These are phyloP conservation scores for Russula virescens DNA, from an alignment of 768 basidiomycete genomes.

Conservation along the genomic window DNA sequence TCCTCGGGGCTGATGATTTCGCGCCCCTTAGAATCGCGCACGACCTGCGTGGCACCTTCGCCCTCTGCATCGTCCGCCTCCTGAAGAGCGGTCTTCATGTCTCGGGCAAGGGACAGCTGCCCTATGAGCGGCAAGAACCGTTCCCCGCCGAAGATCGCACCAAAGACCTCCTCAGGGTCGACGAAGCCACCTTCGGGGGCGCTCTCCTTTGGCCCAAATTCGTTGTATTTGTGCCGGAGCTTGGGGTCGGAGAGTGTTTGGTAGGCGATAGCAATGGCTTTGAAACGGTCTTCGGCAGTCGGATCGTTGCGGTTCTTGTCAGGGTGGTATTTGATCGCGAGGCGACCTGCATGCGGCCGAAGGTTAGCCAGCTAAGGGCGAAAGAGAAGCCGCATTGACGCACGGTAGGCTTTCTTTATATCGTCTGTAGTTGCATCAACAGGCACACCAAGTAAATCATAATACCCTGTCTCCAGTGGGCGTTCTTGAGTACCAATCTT, in stretches of 20 bases:
- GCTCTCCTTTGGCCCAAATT: constrained; percentile 81
- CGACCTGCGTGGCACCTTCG: constrained; percentile 35
- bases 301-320: constrained; percentile 92
- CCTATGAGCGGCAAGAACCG: constrained; percentile 84
- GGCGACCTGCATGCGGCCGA: constrained; percentile 44
- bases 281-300: constrained; percentile 80
- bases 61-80: constrained; percentile 67
- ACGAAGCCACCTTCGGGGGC: constrained; percentile 80
- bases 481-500: constrained; percentile 87
- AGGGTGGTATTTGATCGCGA: constrained; percentile 88
- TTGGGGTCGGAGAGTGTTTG: constrained; percentile 76
- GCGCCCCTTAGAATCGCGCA: constrained; percentile 46
- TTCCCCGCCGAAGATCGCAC: constrained; percentile 86
- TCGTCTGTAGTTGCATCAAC: constrained; percentile 76
- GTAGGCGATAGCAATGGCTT: constrained; percentile 85
- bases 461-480: constrained; percentile 87
- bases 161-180: constrained; percentile 72
- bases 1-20: constrained; percentile 38
- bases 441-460: constrained; percentile 75
- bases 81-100: constrained; percentile 91
- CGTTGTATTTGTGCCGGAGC: constrained; percentile 82
- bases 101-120: constrained; percentile 76
- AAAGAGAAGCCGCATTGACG: constrained; percentile 26
- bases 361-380: background rate
- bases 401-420: constrained; percentile 88